These are phyloP conservation scores for Coprinopsis cinerea DNA, from an alignment of 768 basidiomycete genomes.

Conservation along the genomic window DNA sequence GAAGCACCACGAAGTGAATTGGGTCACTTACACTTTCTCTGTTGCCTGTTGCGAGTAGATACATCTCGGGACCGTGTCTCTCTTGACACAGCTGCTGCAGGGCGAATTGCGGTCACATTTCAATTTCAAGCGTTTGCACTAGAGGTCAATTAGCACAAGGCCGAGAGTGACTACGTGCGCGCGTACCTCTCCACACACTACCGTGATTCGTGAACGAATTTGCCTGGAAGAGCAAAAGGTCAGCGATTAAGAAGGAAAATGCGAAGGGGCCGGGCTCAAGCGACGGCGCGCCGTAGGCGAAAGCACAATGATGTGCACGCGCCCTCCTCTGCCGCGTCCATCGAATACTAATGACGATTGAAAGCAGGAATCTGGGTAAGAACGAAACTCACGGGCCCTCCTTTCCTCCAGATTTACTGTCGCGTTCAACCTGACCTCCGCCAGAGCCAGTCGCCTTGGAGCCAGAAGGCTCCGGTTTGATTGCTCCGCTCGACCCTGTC, in stretches of 20 bases:
- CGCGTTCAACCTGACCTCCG: no score
- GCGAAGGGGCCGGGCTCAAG: no score
- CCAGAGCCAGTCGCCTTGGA: no score
- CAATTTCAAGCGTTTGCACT: conserved; percentile 87
- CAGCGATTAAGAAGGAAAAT: background rate
- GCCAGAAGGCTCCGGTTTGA: no score
- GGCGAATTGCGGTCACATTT: conserved; percentile 79
- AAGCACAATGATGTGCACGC: no score
- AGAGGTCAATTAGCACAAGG: conserved; percentile 3
- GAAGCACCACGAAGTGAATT: conserved; percentile 1
- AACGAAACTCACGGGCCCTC: no score
- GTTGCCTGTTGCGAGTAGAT: conserved; percentile 77
- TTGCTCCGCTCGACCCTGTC: no score
- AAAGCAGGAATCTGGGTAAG: no score
- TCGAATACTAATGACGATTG: no score
- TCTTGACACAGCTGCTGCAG: conserved; percentile 73
- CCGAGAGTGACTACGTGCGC: background rate
- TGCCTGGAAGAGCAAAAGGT: conserved; percentile 12
- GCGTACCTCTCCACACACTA: conserved; percentile 17
- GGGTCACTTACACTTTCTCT: conserved; percentile 68
- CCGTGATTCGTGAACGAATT: conserved; percentile 16
- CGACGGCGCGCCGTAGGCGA: no score
- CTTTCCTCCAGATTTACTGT: no score
- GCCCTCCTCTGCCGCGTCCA: no score
- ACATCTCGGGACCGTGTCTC: conserved; percentile 67